Percentiles rank a stretch among this genome's conserved stretches.
phyloP scores from a whole-genome alignment of 306 rosid genomes.

The Dryas octopetala region DNA sequence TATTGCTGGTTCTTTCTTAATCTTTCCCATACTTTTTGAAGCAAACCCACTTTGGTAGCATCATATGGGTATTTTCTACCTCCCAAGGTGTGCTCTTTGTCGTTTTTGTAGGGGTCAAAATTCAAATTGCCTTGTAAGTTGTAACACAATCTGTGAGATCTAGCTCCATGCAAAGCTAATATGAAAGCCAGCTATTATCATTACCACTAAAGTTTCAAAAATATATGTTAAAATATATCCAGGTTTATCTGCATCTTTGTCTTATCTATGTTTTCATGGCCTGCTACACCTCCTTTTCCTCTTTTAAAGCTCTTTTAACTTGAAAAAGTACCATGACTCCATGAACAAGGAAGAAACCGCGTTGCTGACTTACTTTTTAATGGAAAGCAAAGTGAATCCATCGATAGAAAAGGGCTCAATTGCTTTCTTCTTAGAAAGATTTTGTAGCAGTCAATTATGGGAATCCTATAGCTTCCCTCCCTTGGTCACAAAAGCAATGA shows the following conservation, averaged over 20 bases:
- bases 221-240: not conserved
- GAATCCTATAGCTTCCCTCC: slow-evolving; percentile 8
- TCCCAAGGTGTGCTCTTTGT: not conserved
- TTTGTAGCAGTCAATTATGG: slow-evolving; percentile 30
- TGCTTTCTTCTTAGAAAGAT: slow-evolving; percentile 32
- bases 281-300: slow-evolving; percentile 10
- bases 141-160: slow-evolving; percentile 8
- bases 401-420: slow-evolving; percentile 23
- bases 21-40: no score
- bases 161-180: not conserved
- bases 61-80: no score
- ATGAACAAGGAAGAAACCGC: slow-evolving; percentile 44
- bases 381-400: slow-evolving; percentile 14
- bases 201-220: not conserved
- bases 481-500: not conserved
- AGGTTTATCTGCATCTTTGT: slow-evolving; percentile 31
- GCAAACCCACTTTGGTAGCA: no score
- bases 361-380: slow-evolving; percentile 35
- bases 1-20: no score
- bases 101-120: not conserved
- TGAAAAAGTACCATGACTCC: slow-evolving; percentile 25
- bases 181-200: slow-evolving; percentile 19
- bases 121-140: slow-evolving; percentile 9
- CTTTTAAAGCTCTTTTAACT: slow-evolving; percentile 7
- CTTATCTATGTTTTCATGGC: slow-evolving; percentile 37